phyloP scores from a whole-genome alignment of 2,329 filamentous ascomycete genomes.

The Hypomyces rosellus region DNA sequence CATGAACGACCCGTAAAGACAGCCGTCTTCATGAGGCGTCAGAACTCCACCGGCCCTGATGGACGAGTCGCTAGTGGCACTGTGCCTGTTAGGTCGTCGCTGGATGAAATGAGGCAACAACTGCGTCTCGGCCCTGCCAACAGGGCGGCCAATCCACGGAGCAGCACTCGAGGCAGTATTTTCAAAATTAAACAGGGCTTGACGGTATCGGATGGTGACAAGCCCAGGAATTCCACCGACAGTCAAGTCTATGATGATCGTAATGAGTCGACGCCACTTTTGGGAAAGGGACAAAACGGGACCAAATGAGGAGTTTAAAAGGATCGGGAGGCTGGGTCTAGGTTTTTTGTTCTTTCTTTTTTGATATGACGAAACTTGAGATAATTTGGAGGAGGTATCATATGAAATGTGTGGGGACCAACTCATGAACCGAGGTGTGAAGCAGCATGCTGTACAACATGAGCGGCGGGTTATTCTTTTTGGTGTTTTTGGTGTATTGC shows the following conservation, averaged over 20 bases:
- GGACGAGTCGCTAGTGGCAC: slow-evolving; percentile 41
- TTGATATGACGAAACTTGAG: too few relatives aligned
- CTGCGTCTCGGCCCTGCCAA: slow-evolving; percentile 63
- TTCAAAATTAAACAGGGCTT: slow-evolving; percentile 59
- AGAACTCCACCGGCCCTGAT: slow-evolving; percentile 49
- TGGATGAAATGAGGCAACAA: slow-evolving; percentile 57
- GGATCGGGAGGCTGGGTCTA: too few relatives aligned
- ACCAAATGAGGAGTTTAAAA: neutral
- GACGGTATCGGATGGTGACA: slow-evolving; percentile 1
- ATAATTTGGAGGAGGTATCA: too few relatives aligned
- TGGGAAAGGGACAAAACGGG: slow-evolving; percentile 13
- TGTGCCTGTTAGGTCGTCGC: slow-evolving; percentile 52
- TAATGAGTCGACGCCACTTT: slow-evolving; percentile 26
- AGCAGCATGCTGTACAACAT: too few relatives aligned
- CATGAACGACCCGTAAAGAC: slow-evolving; percentile 43
- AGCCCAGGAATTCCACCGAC: neutral
- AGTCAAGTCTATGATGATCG: slow-evolving; percentile 12
- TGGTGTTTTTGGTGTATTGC: too few relatives aligned
- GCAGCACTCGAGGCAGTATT: slow-evolving; percentile 53
- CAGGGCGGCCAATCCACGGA: slow-evolving; percentile 54
- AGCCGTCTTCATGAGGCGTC: slow-evolving; percentile 54
- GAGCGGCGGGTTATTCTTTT: too few relatives aligned
- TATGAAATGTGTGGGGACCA: too few relatives aligned
- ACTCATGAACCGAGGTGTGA: too few relatives aligned
- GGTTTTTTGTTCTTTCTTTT: too few relatives aligned